Evolutionary conservation across 2,329 filamentous ascomycete genomes (phyloP).

Genomic region (Fusarium hostae): DNA sequence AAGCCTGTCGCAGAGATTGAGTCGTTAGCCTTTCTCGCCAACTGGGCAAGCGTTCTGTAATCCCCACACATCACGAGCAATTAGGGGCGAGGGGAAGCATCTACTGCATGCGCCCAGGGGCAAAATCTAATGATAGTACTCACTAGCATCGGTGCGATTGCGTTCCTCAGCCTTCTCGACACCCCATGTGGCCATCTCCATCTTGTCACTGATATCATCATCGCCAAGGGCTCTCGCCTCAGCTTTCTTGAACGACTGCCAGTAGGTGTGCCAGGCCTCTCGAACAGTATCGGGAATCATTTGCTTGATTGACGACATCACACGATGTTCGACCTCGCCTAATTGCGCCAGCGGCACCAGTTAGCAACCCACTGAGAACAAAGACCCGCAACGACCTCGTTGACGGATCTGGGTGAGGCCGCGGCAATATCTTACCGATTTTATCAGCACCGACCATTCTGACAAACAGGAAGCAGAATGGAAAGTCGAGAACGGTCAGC

Average conservation of each 20-base stretch:
- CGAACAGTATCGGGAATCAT: conserved; percentile 70
- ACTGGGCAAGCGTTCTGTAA: conserved; percentile 8
- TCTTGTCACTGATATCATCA: conserved; percentile 56
- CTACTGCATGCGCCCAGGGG: conserved; percentile 17
- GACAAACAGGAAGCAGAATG: conserved; percentile 93
- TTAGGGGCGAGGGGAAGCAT: neutral
- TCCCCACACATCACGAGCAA: conserved; percentile 2
- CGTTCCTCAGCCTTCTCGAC: conserved; percentile 71
- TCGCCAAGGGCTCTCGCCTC: conserved; percentile 57
- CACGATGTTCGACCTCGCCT: conserved; percentile 73
- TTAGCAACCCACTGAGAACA: conserved; percentile 25
- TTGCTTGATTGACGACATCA: conserved; percentile 69
- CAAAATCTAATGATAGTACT: conserved; percentile 52
- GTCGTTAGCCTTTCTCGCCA: conserved; percentile 40
- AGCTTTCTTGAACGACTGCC: conserved; percentile 58
- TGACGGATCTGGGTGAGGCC: conserved; percentile 7
- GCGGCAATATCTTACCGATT: conserved; percentile 69
- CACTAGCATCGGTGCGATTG: conserved; percentile 78
- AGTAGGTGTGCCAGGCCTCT: conserved; percentile 62
- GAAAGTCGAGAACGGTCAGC: conserved; percentile 88
- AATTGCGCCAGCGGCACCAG: neutral
- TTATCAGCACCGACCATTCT: conserved; percentile 83
- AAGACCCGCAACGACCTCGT: neutral
- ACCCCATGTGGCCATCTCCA: conserved; percentile 67
- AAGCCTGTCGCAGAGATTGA: conserved; percentile 57